These are phyloP conservation scores for Solanum sparsipilum DNA, from an alignment of 257 asterid genomes.

Conservation along the genomic window DNA sequence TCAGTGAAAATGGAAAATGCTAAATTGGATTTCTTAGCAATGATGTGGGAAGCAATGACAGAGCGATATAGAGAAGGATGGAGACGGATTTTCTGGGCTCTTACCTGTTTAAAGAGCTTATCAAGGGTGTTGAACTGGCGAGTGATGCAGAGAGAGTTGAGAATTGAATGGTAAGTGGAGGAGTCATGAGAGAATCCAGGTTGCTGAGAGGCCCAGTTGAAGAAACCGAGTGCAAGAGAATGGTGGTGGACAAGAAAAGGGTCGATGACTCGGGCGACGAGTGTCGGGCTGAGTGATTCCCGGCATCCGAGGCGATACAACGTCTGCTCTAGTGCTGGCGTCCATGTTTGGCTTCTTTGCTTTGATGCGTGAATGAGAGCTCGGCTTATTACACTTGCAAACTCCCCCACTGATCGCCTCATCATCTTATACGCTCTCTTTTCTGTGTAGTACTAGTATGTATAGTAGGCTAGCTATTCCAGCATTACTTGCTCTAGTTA, in stretches of 20 bases:
- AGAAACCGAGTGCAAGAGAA: conserved; percentile 79
- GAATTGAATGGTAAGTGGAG: conserved; percentile 53
- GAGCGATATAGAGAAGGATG: conserved; percentile 37
- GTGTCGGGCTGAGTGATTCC: conserved; percentile 45
- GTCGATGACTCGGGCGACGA: conserved; percentile 74
- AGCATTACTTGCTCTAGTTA: no score
- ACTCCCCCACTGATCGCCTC: conserved; percentile 35
- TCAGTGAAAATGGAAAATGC: conserved; percentile 56
- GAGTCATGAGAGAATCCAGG: conserved; percentile 71
- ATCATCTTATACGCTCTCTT: conserved; percentile 1
- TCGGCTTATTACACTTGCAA: conserved; percentile 51
- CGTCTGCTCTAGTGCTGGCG: conserved; percentile 61
- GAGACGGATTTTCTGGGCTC: conserved; percentile 32
- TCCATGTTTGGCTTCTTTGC: conserved; percentile 41
- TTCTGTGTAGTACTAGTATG: background rate
- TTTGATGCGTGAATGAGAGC: conserved; percentile 44
- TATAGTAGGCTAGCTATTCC: no score
- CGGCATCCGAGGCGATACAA: conserved; percentile 67
- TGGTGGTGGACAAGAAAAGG: conserved; percentile 72
- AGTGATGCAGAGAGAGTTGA: conserved; percentile 59
- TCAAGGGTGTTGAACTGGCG: conserved; percentile 54
- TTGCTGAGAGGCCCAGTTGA: conserved; percentile 95
- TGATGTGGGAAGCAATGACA: conserved; percentile 34
- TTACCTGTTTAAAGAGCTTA: conserved; percentile 47
- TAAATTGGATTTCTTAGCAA: conserved; percentile 34